Base-by-base conservation (phyloP, 164 flowering plant species). In the Tetrastigma voinierianum region DNA sequence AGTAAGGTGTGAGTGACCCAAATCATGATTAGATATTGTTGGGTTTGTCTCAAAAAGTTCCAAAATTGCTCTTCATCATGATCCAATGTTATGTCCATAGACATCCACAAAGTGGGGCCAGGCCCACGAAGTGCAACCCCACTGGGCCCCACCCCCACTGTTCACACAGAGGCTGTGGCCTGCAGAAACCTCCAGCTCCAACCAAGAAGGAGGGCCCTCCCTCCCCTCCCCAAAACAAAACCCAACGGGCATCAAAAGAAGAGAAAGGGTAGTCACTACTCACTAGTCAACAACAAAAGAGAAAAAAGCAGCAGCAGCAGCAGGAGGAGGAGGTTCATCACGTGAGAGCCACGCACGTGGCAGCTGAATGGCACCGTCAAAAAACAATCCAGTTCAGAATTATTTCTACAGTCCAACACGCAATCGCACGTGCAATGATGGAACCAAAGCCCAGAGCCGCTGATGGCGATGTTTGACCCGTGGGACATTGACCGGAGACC, bases 221-320 rank as follows among this genome's bases (percentile, higher is more conserved):
- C n/a, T n/a, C n/a, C n/a, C n/a, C n/a, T n/a, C n/a, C n/a, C n/a
- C n/a, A n/a, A n/a, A n/a, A n/a, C n/a, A n/a, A n/a, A n/a, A n/a
- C n/a, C n/a, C n/a, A n/a, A n/a, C n/a, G n/a, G n/a, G 17, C 76
- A 49, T 73, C 14, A 73, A 73, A 73, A 73, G 76, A 63, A 63
- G 76, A 73, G 66, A 73, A 73, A 73, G 68, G 10, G 24, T 43
- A 2, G 15, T 13, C 12, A 60, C 46, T n/a, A n/a, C n/a, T n/a
- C n/a, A n/a, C n/a, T n/a, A n/a, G n/a, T n/a, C 16, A 19, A 40
- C 59, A n/a, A n/a, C n/a, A 32, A 19, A 19, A 19, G 11, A 16
- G 21, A 10, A 11, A 13, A 16, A 46, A 23, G 15, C 13, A 0
- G 44, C n/a, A n/a, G n/a, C n/a, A n/a, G n/a, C n/a, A n/a, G 5